phyloP scores from a whole-genome alignment of 108 stramenopile genomes.

The Nitzschia sp. region DNA sequence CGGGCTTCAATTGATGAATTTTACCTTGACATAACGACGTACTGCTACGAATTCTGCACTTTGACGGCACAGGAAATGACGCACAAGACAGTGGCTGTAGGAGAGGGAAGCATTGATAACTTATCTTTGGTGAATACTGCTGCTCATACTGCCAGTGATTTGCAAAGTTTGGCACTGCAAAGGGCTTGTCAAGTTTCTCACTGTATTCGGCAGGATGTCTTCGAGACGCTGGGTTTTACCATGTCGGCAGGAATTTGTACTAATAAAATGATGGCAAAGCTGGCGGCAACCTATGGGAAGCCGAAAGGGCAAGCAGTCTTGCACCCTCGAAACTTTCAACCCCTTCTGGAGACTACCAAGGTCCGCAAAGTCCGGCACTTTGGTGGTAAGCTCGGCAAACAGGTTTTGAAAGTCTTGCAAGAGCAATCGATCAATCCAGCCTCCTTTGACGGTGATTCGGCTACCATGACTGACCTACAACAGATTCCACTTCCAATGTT shows the following conservation, averaged over 20 bases:
- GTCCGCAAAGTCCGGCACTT: conserved; percentile 79
- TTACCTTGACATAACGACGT: conserved; percentile 80
- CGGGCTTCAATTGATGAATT: conserved; percentile 86
- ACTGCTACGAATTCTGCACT: conserved; percentile 43
- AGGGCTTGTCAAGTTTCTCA: conserved; percentile 58
- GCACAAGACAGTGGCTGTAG: conserved; percentile 20
- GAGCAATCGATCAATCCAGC: neutral
- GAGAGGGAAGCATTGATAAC: neutral
- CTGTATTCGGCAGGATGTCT: conserved; percentile 54
- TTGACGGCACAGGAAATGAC: conserved; percentile 9
- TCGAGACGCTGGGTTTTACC: conserved; percentile 71
- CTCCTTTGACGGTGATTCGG: neutral
- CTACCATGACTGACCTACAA: conserved; percentile 32
- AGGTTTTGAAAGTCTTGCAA: conserved; percentile 39
- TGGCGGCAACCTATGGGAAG: conserved; percentile 85
- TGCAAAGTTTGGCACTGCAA: conserved; percentile 3
- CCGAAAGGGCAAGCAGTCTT: conserved; percentile 88
- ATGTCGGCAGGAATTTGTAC: conserved; percentile 78
- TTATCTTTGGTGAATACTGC: neutral
- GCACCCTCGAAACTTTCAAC: conserved; percentile 48
- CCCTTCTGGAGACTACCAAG: conserved; percentile 63
- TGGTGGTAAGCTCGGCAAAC: conserved; percentile 83
- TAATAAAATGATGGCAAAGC: conserved; percentile 81
- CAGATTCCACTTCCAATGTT: conserved; percentile 60
- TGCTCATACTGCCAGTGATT: neutral